A percentile compares a stretch with the other conserved stretches of the same genome.
Conservation (phyloP, 108 stramenopile genomes). For the Fistulifera solaris region DNA sequence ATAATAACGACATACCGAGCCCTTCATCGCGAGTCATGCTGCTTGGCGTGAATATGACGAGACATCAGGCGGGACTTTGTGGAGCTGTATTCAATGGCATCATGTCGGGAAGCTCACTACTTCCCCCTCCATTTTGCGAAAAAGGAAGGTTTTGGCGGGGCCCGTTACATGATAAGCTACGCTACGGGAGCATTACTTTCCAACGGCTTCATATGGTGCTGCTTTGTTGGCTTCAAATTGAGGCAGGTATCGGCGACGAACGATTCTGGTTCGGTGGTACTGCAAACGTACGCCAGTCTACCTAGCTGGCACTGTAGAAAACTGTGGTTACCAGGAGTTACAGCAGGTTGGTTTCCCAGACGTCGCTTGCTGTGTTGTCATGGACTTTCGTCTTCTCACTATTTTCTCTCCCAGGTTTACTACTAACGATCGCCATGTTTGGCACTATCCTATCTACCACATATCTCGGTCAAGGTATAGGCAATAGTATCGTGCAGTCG, state of each 20-base stretch:
- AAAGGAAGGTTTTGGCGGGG: slow-evolving; percentile 27
- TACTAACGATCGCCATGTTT: slow-evolving; percentile 65
- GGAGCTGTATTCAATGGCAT: slow-evolving; percentile 59
- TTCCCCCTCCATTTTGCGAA: slow-evolving; percentile 62
- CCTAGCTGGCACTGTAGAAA: slow-evolving; percentile 40
- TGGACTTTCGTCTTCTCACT: too few relatives aligned
- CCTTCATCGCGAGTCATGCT: too few relatives aligned
- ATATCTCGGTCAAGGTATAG: slow-evolving; percentile 76
- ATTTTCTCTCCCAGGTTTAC: slow-evolving; percentile 12
- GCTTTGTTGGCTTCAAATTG: slow-evolving; percentile 19
- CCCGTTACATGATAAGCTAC: slow-evolving; percentile 40
- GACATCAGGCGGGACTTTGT: slow-evolving; percentile 27
- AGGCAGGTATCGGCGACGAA: background rate
- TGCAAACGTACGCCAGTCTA: slow-evolving; percentile 15
- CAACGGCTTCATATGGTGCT: slow-evolving; percentile 33
- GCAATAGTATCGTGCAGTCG: slow-evolving; percentile 46
- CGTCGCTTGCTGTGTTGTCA: too few relatives aligned
- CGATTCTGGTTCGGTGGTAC: background rate
- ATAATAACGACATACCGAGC: too few relatives aligned
- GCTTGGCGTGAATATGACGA: too few relatives aligned
- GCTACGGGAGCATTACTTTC: slow-evolving; percentile 38
- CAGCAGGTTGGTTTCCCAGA: slow-evolving; percentile 14
- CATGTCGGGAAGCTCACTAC: slow-evolving; percentile 43
- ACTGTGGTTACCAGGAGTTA: slow-evolving; percentile 46
- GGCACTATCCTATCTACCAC: slow-evolving; percentile 58